phyloP scores from a whole-genome alignment of 2,329 filamentous ascomycete genomes.

The Helotiales sp. region DNA sequence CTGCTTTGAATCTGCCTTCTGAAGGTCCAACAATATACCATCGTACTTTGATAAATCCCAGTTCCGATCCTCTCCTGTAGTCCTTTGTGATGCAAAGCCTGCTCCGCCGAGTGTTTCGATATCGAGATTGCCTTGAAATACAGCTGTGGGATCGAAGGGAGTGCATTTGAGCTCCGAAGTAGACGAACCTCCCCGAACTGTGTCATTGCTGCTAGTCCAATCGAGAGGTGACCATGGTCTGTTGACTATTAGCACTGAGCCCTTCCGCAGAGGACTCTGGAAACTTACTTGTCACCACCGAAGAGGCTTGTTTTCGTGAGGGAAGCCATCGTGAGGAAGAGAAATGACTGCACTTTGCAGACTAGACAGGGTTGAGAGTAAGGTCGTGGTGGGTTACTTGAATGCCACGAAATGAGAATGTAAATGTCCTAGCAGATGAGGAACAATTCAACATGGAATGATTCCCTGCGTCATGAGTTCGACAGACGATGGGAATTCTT shows the following conservation, averaged over 20 bases:
- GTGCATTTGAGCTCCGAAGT: conserved; percentile 48
- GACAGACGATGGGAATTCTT: too few species aligned
- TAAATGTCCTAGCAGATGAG: background rate
- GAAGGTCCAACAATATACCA: conserved; percentile 57
- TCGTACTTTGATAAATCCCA: conserved; percentile 66
- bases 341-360: background rate
- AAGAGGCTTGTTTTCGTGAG: conserved; percentile 19
- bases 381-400: too few species aligned
- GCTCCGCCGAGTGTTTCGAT: conserved; percentile 75
- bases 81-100: conserved; percentile 79
- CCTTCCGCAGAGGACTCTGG: background rate
- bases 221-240: conserved; percentile 59
- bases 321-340: conserved; percentile 9
- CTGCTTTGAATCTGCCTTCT: conserved; percentile 58
- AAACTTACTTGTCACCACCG: conserved; percentile 29
- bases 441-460: background rate
- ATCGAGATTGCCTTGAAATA: conserved; percentile 68
- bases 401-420: background rate
- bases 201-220: conserved; percentile 73
- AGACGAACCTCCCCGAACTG: conserved; percentile 73
- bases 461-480: too few species aligned
- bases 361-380: background rate
- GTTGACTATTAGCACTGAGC: conserved; percentile 9
- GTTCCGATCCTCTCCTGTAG: conserved; percentile 51
- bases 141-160: conserved; percentile 41